A percentile compares a stretch with the other conserved stretches of the same genome.
phyloP scores from a whole-genome alignment of 768 basidiomycete species.

The Leccinum variicolor region DNA sequence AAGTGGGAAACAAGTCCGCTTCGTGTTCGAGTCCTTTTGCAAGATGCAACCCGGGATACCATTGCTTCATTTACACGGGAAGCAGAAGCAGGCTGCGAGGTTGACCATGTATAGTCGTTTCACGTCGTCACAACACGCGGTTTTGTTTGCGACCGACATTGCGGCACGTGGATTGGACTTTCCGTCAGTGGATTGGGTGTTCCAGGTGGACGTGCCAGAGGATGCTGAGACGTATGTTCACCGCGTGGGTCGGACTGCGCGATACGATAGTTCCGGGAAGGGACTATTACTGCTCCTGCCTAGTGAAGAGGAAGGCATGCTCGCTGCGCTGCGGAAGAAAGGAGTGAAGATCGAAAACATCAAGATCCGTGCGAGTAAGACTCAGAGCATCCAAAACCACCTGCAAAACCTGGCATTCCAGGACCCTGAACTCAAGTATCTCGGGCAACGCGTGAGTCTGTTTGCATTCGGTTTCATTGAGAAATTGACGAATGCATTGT shows the following conservation, averaged over 20 bases:
- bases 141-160: conserved; percentile 94
- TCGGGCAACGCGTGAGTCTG: conserved; percentile 79
- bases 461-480: background rate
- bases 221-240: conserved; percentile 98
- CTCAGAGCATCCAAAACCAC: conserved; percentile 78
- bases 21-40: conserved; percentile 93
- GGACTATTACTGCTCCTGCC: conserved; percentile 80
- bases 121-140: conserved; percentile 73
- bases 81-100: conserved; percentile 92
- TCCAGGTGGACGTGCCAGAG: conserved; percentile 95
- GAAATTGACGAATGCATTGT: background rate
- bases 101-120: conserved; percentile 83
- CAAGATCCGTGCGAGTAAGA: conserved; percentile 87
- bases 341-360: conserved; percentile 71
- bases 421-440: conserved; percentile 95
- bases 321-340: conserved; percentile 64
- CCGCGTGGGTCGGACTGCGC: conserved; percentile 91
- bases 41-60: conserved; percentile 93
- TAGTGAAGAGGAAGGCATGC: conserved; percentile 93
- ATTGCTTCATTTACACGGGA: conserved; percentile 92
- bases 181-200: conserved; percentile 93
- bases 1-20: conserved; percentile 95
- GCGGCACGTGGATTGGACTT: conserved; percentile 97
- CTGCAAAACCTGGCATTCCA: conserved; percentile 92
- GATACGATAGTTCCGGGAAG: conserved; percentile 89